Evolutionary conservation across 2,329 filamentous ascomycete species (phyloP).

Genomic region (Tolypocladium cylindrosporum): DNA sequence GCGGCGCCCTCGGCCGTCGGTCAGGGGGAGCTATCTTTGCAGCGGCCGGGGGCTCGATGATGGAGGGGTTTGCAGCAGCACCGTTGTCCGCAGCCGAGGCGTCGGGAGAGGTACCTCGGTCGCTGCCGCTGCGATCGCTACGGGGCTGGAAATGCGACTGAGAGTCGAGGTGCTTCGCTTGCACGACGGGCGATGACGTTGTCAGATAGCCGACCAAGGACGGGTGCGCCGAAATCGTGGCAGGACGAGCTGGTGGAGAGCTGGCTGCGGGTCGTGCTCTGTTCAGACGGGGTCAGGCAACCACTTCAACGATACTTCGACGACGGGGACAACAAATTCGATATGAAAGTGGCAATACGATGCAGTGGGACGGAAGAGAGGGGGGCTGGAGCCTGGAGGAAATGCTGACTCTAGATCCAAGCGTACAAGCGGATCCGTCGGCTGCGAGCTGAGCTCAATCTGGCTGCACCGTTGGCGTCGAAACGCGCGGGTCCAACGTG

Average conservation of each 20-base stretch:
- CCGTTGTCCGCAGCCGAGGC: neutral
- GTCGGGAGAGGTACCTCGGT: neutral
- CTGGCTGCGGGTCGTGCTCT: constrained; percentile 9
- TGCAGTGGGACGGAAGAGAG: neutral
- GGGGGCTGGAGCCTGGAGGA: neutral
- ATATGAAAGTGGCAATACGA: neutral
- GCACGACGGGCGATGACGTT: constrained; percentile 57
- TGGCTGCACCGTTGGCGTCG: neutral
- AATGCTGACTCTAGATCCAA: neutral
- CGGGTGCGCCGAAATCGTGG: constrained; percentile 40
- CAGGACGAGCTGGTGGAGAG: constrained; percentile 16
- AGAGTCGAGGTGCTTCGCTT: constrained; percentile 37
- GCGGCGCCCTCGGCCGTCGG: constrained; percentile 15
- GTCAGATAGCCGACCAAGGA: constrained; percentile 61
- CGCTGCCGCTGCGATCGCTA: constrained; percentile 64
- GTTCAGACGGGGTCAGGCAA: neutral
- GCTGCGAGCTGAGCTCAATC: neutral
- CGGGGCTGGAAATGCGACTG: constrained; percentile 35
- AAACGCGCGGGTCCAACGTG: neutral
- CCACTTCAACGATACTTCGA: neutral
- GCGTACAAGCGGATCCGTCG: neutral
- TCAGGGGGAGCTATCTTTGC: constrained; percentile 18
- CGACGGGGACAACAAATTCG: neutral
- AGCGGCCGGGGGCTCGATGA: constrained; percentile 18
- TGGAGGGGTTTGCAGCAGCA: constrained; percentile 1